Conservation (phyloP, 371 early-diverging fungal species). For the Rhizomucor pusillus region DNA sequence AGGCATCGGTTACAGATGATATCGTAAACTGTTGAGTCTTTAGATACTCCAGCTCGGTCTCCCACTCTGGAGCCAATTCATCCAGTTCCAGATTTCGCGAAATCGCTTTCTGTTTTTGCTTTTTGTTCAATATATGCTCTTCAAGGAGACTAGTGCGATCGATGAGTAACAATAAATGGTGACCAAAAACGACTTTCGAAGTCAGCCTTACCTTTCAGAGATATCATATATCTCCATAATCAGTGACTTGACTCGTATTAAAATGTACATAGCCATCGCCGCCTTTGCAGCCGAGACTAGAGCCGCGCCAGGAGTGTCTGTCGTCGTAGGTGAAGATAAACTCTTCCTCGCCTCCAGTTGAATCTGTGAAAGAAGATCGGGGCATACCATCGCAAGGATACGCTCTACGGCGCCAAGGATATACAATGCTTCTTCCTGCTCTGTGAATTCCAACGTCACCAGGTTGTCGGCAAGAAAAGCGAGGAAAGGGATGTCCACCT, state of each 20-base stretch:
- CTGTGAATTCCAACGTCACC: conserved; percentile 69
- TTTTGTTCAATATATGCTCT: conserved; percentile 8
- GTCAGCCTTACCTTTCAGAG: conserved; percentile 53
- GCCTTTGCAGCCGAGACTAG: conserved; percentile 30
- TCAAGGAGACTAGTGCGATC: conserved; percentile 4
- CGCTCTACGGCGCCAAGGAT: conserved; percentile 70
- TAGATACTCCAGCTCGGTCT: conserved; percentile 18
- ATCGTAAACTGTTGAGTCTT: conserved; percentile 5
- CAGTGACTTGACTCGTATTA: conserved; percentile 57
- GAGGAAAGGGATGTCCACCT: conserved; percentile 59
- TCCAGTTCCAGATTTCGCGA: conserved; percentile 5
- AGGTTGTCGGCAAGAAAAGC: conserved; percentile 83
- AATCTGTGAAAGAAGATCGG: conserved; percentile 52
- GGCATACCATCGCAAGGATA: conserved; percentile 66
- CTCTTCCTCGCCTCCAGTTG: conserved; percentile 20
- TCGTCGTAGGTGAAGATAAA: conserved; percentile 6
- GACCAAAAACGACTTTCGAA: conserved; percentile 2
- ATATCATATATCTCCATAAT: conserved; percentile 64
- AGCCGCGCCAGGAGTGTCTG: conserved; percentile 11
- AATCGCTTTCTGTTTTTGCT: conserved; percentile 8
- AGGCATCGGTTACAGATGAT: conserved; percentile 19
- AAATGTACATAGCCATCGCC: conserved; percentile 50
- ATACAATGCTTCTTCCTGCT: conserved; percentile 76
- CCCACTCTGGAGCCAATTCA: conserved; percentile 22
- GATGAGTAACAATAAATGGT: not conserved